Base-by-base conservation (phyloP, 768 basidiomycete genomes). In the Rhizopogon vesiculosus region DNA sequence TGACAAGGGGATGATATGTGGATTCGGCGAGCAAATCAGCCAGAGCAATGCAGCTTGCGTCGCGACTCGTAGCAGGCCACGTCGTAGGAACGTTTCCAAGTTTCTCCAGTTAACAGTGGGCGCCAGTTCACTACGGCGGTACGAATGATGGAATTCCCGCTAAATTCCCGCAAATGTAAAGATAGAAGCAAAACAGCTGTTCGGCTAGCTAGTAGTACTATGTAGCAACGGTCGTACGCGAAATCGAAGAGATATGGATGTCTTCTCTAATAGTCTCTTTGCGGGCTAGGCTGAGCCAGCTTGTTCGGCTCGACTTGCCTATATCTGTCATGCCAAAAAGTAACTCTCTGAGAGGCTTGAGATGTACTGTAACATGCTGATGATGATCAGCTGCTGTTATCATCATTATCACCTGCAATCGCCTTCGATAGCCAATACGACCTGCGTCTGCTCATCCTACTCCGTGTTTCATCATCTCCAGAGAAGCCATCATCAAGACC, bases 391-490 rank as follows among this genome's bases (percentile, higher is more conserved):
- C 35, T 58, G 9, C 59, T 56, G 33, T 56, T 58, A 22, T 53
- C 55, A 8, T 59, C 64, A 54, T 64, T 64, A 28, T 69, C 62
- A 52, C 62, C 66, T 35, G 73, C 74, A 61, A 68, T 66, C 6
- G 72, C 76, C 56, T 86, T 87, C 19, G 82, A 79, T 43, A 84
- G 60, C 86, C 84, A 85, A 64, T 78, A 86, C 5, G 75, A 76
- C 54, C 83, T 74, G 33, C 72, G 77, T 45, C 43, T 51, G 45
- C 59, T 59, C 53, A 56, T 61, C 56, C 45, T 57, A 43, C 13
- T 62, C 59, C 33, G 52, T 35, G 12, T 56, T 39, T 65, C 66
- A 52, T 65, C 66, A 43, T 69, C 71, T 25, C 25, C 25, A 46
- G 59, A 61, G 52, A 61, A 57, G 42, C 19, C 60, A 28, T 61